Evolutionary conservation across 2,329 filamentous ascomycete genomes (phyloP).

Genomic region (Sporothrix brunneoviolacea): DNA sequence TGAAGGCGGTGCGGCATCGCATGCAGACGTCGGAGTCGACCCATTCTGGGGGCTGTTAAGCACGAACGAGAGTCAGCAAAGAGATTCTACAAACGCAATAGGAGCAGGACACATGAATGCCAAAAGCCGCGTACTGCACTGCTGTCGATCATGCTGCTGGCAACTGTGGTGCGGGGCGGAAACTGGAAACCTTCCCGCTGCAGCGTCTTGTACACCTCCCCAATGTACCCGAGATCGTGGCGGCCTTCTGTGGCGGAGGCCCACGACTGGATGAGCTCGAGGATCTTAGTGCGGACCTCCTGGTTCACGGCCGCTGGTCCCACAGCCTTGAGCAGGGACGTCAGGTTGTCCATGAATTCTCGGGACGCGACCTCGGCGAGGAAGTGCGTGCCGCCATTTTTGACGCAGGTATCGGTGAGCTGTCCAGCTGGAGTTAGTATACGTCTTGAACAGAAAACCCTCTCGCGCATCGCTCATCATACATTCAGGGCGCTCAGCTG

Average conservation of each 20-base stretch:
- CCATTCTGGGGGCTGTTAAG: conserved; percentile 81
- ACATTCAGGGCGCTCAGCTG: conserved; percentile 93
- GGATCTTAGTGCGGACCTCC: conserved; percentile 81
- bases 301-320: conserved; percentile 69
- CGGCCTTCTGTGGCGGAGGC: conserved; percentile 81
- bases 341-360: conserved; percentile 97
- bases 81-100: neutral
- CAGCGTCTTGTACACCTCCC: conserved; percentile 75
- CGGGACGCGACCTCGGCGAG: conserved; percentile 90
- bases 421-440: conserved; percentile 21
- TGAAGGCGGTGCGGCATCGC: conserved; percentile 91
- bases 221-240: conserved; percentile 76
- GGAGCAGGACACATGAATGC: neutral
- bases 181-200: conserved; percentile 85
- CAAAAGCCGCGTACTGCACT: conserved; percentile 69
- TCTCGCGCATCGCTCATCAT: too few species aligned
- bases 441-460: too few species aligned
- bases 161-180: conserved; percentile 75
- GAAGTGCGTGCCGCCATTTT: conserved; percentile 95
- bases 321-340: conserved; percentile 78
- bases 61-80: conserved; percentile 6
- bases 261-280: conserved; percentile 92
- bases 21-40: conserved; percentile 97
- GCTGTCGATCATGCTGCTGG: conserved; percentile 97
- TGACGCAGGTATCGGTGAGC: conserved; percentile 97